Base-by-base conservation (phyloP, 352 stramenopile genomes). In the Globisporangium perplexum region DNA sequence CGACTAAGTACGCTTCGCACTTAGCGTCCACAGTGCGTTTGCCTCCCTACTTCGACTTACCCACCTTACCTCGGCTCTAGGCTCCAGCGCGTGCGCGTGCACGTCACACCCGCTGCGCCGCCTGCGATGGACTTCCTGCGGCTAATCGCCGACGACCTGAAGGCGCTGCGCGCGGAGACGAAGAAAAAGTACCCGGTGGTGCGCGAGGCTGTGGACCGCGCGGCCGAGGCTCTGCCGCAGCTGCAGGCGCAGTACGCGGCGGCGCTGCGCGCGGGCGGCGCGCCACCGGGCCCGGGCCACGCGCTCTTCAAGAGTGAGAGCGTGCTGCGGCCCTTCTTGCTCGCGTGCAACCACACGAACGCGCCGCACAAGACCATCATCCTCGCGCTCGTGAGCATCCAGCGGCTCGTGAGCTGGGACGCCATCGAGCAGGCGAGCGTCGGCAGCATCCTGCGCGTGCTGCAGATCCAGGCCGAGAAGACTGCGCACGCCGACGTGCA, bases 271-370 rank as follows among this genome's bases (percentile, higher is more conserved):
- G 71, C 80, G 23, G 72, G 90, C 55, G 51, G 46, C 7, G 69
- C 66, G 28, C 71, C 81, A n/a, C 90, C 86, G 10, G 90, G 96
- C 35, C 92, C 91, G 0, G 93, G 90, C 23, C 95, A 97, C 41
- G 66, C 78, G 33, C 62, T 98, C 7, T 98, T 98, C 67, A 91
- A 95, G 71, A 95, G 83, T 55, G 93, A 98, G 65, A 94, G 96
- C 62, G 75, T 99, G 36, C 68, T 99, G 51, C 87, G 95, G 59
- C 96, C 96, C 0, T 99, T 99, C 65, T 66, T 99, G 30, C 70
- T 99, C 45, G 94, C 94, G 33, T 97, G 93, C 55, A 98, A 98
- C 77, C 96, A 99, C 86, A 90, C 93, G 36, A 98, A 97, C 62
- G 96, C 95, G 52, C 94, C 82, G 10, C 80, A 90, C 51, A 93